These are phyloP conservation scores for Colletotrichum tropicale DNA, from an alignment of 2,329 filamentous ascomycete genomes.

Conservation along the genomic window DNA sequence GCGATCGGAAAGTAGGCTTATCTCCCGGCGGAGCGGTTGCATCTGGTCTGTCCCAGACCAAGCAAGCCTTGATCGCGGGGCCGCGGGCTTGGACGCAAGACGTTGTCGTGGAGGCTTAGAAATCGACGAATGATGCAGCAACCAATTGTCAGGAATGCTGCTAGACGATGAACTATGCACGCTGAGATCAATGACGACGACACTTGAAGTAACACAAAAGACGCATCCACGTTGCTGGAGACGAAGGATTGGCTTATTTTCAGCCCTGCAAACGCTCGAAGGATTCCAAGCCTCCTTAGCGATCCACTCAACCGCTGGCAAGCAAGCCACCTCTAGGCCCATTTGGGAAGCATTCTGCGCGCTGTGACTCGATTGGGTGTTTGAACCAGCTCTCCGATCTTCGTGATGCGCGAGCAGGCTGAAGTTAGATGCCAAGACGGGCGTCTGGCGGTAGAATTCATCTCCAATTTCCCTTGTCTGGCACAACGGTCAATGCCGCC, in stretches of 20 bases:
- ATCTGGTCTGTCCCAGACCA: background rate
- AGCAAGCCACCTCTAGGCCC: background rate
- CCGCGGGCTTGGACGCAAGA: background rate
- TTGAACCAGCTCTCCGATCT: background rate
- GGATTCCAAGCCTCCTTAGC: background rate
- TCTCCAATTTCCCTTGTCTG: background rate
- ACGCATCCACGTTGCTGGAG: background rate
- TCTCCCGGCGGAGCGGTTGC: background rate
- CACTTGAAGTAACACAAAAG: background rate
- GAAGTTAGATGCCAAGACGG: background rate
- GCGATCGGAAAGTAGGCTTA: background rate
- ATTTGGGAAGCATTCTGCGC: slow-evolving; percentile 8
- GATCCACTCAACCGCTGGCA: background rate
- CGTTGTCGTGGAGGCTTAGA: background rate
- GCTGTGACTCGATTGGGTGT: background rate
- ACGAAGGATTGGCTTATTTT: background rate
- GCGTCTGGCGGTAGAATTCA: background rate
- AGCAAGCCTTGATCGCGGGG: background rate
- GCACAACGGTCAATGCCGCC: background rate
- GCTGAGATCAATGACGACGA: background rate
- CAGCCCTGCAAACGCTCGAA: background rate
- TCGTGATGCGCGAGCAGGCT: background rate
- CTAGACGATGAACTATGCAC: background rate
- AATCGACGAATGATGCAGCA: background rate
- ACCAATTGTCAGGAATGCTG: background rate